These are phyloP conservation scores for Globisporangium irregulare DNA, from an alignment of 352 stramenopile genomes.

Conservation along the genomic window DNA sequence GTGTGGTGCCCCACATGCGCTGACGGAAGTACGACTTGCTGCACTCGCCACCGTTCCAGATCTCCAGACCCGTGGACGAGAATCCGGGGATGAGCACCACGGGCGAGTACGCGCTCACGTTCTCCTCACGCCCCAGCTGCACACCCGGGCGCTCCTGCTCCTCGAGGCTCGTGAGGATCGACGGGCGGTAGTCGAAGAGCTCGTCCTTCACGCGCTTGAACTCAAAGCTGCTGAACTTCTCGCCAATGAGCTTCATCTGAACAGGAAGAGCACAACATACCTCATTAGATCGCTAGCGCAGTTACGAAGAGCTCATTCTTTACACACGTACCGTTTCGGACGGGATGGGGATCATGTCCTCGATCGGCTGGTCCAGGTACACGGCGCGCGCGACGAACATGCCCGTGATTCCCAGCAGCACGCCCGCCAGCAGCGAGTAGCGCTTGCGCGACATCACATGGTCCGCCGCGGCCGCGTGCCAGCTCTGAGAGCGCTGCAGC, in stretches of 20 bases:
- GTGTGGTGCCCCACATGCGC: constrained; percentile 90
- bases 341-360: constrained; percentile 38
- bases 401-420: constrained; percentile 54
- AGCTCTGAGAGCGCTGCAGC: constrained; percentile 48
- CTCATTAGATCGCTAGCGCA: background rate
- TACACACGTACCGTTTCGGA: constrained; percentile 24
- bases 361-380: constrained; percentile 46
- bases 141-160: constrained; percentile 48
- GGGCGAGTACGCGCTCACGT: constrained; percentile 57
- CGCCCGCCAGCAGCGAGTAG: constrained; percentile 62
- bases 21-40: constrained; percentile 88
- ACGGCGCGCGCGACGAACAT: constrained; percentile 46
- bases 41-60: constrained; percentile 92
- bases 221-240: constrained; percentile 63
- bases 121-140: constrained; percentile 40
- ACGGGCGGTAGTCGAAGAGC: constrained; percentile 61
- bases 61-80: constrained; percentile 91
- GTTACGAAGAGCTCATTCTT: background rate
- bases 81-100: constrained; percentile 94
- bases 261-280: background rate
- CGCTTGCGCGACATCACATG: constrained; percentile 64
- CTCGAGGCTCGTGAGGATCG: constrained; percentile 23
- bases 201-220: constrained; percentile 66
- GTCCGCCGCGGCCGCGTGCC: constrained; percentile 44
- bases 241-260: constrained; percentile 43